A percentile compares a stretch with the other conserved stretches of the same genome.
phyloP scores from a whole-genome alignment of 2,329 filamentous ascomycete species.

The Cyphellophora attinorum region DNA sequence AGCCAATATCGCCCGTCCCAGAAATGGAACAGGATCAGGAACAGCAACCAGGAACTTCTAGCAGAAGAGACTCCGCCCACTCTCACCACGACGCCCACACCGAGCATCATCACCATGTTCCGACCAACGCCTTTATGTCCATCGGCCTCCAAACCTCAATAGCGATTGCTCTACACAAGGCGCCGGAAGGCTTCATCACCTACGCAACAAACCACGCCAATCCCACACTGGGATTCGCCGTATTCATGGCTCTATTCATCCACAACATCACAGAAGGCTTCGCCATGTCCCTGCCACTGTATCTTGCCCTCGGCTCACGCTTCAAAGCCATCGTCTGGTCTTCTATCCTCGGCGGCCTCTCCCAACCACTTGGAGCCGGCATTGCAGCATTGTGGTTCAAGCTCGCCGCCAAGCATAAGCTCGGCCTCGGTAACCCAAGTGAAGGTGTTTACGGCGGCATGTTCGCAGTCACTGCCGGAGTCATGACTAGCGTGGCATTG shows the following conservation, averaged over 20 bases:
- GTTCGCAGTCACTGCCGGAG: slow-evolving; percentile 82
- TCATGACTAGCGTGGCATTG: slow-evolving; percentile 89
- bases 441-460: slow-evolving; percentile 51
- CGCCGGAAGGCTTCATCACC: slow-evolving; percentile 79
- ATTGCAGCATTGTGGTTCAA: slow-evolving; percentile 81
- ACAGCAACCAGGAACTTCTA: background rate
- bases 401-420: slow-evolving; percentile 44
- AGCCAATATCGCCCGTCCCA: background rate
- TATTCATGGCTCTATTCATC: slow-evolving; percentile 92
- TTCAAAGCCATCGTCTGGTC: slow-evolving; percentile 77
- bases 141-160: slow-evolving; percentile 95
- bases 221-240: slow-evolving; percentile 74
- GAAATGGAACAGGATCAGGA: background rate
- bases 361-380: slow-evolving; percentile 76
- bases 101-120: slow-evolving; percentile 84
- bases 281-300: slow-evolving; percentile 83
- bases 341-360: slow-evolving; percentile 72
- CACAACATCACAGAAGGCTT: slow-evolving; percentile 98
- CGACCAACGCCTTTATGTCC: slow-evolving; percentile 83
- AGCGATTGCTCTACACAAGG: slow-evolving; percentile 91
- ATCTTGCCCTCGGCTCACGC: slow-evolving; percentile 76
- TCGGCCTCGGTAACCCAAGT: slow-evolving; percentile 30
- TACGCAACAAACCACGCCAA: slow-evolving; percentile 97
- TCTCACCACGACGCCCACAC: slow-evolving; percentile 21
- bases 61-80: too few species aligned